Base-by-base conservation (phyloP, 306 rosid genomes). In the Delonix regia region DNA sequence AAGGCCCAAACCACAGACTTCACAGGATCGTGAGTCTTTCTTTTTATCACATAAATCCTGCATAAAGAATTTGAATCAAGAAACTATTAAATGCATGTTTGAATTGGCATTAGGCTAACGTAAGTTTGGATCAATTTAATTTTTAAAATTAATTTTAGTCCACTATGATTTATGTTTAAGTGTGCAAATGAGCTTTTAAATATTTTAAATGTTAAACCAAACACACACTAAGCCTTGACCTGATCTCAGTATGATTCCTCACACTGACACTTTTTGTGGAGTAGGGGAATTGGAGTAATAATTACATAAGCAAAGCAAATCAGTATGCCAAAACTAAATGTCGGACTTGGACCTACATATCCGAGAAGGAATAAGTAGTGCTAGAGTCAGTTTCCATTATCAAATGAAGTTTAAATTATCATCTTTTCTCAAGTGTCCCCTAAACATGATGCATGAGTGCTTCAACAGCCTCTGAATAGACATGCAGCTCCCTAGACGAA, bases 1-100 rank as follows among this genome's bases (percentile, higher is more conserved):
- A 79, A 89, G 86, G 42, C 48, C 66, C 75, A 78, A 51, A 53
- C 97, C 93, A 71, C 99, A 94, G 79, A 92, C 93, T 83, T 94
- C 91, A 53, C 99, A 94, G 14, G 87, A 70, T 56, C 74, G 80
- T 25, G 85, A 30, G 66, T 87, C 85, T 74, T 83, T 94, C 79
- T 70, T 83, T 84, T 80, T 92, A 28, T 80, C 85, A 76, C 69
- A 81, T 73, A 78, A 64, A 65, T 82, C 90, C 98, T 90, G 87
- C 87, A 79, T 15, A 74, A 16, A 51, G n/a, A 81, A 42, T 74
- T 30, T 44, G 13, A 82, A 75, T 57, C 53, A 70, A 64, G 30
- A n/a, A 81, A n/a, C n/a, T n/a, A n/a, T n/a, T n/a, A n/a, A n/a
- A n/a, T n/a, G n/a, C n/a, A n/a, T n/a, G n/a, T n/a, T n/a, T n/a